phyloP scores from a whole-genome alignment of 169 alveolate genomes.

The Babesia ovis region DNA sequence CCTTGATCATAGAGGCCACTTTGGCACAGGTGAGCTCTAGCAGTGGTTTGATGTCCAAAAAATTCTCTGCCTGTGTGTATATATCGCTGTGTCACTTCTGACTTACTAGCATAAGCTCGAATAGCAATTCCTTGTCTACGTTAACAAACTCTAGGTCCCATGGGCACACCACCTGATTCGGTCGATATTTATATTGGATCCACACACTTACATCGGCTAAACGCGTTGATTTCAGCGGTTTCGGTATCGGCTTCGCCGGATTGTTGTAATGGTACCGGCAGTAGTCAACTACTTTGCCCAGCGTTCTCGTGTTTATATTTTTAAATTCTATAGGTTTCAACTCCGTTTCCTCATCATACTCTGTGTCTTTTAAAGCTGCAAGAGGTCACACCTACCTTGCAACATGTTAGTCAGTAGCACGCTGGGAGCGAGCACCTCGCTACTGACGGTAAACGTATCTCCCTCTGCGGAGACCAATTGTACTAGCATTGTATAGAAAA shows the following conservation, averaged over 20 bases:
- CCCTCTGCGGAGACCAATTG: constrained; percentile 88
- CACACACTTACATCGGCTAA: constrained; percentile 74
- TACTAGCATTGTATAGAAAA: constrained; percentile 67
- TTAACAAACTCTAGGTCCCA: constrained; percentile 94
- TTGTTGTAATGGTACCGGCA: constrained; percentile 88
- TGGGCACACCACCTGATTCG: constrained; percentile 81
- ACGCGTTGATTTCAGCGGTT: constrained; percentile 88
- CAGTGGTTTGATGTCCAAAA: constrained; percentile 90
- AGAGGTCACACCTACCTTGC: constrained; percentile 74
- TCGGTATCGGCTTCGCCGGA: constrained; percentile 92
- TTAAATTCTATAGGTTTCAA: constrained; percentile 91
- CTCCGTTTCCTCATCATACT: constrained; percentile 42
- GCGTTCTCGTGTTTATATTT: constrained; percentile 84
- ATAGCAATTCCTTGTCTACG: constrained; percentile 88
- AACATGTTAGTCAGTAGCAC: constrained; percentile 86
- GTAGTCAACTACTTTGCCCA: constrained; percentile 89
- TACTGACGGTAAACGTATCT: constrained; percentile 86
- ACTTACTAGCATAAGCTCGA: constrained; percentile 86
- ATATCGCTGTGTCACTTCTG: neutral
- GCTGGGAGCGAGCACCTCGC: constrained; percentile 85
- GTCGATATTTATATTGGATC: constrained; percentile 5
- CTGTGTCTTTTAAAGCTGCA: neutral
- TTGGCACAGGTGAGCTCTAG: constrained; percentile 92
- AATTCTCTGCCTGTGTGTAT: constrained; percentile 90
- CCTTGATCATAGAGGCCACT: constrained; percentile 93